Percentiles rank a stretch among this genome's conserved stretches.
Evolutionary conservation across 441 rosid species (phyloP).

Genomic region (Breynia disticha): DNA sequence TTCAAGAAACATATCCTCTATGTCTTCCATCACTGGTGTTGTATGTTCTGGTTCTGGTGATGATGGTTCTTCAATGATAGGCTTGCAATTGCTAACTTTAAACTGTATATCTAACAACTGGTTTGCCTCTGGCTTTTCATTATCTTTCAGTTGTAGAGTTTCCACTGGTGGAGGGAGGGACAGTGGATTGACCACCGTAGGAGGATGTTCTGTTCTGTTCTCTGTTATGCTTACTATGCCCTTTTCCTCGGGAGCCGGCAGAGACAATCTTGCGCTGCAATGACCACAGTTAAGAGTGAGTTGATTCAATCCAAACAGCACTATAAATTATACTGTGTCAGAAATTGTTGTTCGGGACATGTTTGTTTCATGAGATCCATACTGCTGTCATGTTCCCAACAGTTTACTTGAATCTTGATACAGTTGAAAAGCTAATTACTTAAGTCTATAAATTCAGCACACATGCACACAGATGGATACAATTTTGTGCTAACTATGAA

Average conservation of each 20-base stretch:
- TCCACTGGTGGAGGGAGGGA: conserved; percentile 32
- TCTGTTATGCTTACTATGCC: conserved; percentile 34
- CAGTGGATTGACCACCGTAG: conserved; percentile 22
- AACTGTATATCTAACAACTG: conserved; percentile 14
- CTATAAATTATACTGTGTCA: conserved; percentile 1
- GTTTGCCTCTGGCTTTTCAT: conserved; percentile 22
- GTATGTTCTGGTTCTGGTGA: conserved; percentile 54
- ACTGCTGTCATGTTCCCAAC: background rate
- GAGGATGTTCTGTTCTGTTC: conserved; percentile 24
- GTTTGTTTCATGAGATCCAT: conserved; percentile 2
- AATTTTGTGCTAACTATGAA: too few species aligned
- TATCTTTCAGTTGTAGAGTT: conserved; percentile 27
- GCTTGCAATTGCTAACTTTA: conserved; percentile 26
- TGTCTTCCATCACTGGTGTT: conserved; percentile 38
- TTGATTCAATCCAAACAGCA: conserved; percentile 6
- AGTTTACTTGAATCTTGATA: conserved; percentile 9
- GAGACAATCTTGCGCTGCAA: conserved; percentile 86
- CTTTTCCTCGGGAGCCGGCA: conserved; percentile 85
- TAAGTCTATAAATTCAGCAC: background rate
- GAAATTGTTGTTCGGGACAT: conserved; percentile 1
- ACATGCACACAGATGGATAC: too few species aligned
- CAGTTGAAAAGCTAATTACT: background rate
- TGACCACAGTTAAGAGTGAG: conserved; percentile 13
- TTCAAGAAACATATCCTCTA: conserved; percentile 59
- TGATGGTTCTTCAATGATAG: conserved; percentile 85